Evolutionary conservation across 2,329 filamentous ascomycete species (phyloP).

Genomic region (Penicillium glabrum): DNA sequence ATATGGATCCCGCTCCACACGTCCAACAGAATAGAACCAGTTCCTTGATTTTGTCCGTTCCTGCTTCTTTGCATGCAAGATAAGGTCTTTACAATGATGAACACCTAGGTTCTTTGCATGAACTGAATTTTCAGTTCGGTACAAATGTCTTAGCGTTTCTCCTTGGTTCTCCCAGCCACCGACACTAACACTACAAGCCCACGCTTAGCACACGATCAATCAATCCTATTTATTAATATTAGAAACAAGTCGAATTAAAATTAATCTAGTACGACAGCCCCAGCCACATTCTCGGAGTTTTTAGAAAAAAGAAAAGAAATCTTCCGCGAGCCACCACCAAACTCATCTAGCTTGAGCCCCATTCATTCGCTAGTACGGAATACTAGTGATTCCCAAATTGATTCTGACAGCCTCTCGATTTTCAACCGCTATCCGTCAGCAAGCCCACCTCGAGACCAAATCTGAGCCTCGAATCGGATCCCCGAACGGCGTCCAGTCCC

Average conservation of each 20-base stretch:
- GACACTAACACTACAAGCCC: not conserved
- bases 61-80: conserved; percentile 8
- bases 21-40: not conserved
- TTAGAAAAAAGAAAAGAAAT: not conserved
- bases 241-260: not conserved
- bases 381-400: not conserved
- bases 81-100: conserved; percentile 1
- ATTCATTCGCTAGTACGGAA: not conserved
- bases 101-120: not conserved
- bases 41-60: conserved; percentile 5
- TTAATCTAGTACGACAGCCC: not conserved
- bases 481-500: not conserved
- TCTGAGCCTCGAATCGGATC: conserved; percentile 18
- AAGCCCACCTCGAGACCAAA: not conserved
- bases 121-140: not conserved
- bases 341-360: not conserved
- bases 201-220: not conserved
- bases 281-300: not conserved
- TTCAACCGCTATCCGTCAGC: not conserved
- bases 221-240: not conserved
- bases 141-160: not conserved
- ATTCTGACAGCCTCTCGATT: not conserved
- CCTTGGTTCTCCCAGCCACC: not conserved
- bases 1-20: conserved; percentile 2
- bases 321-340: not conserved